phyloP scores from a whole-genome alignment of 2,329 filamentous ascomycete species.

The Mollisiaceae sp. region DNA sequence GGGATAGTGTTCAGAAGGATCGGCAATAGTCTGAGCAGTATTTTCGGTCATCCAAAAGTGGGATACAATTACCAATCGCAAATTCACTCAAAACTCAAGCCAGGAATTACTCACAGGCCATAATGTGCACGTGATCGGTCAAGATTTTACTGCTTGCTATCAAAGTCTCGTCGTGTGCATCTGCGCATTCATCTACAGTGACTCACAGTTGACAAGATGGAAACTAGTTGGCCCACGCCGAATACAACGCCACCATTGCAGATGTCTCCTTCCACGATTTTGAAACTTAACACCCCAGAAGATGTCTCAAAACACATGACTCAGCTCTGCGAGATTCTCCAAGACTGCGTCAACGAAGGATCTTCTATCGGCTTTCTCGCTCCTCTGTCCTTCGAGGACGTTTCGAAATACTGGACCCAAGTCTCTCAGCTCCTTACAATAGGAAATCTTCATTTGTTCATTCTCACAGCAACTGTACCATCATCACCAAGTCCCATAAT shows the following conservation, averaged over 20 bases:
- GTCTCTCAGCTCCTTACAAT: neutral
- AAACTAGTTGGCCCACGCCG: neutral
- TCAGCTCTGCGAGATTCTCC: conserved; percentile 13
- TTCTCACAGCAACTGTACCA: neutral
- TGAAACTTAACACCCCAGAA: neutral
- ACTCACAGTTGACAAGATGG: neutral
- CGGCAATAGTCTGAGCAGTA: no score
- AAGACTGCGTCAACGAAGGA: conserved; percentile 18
- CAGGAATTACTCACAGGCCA: neutral
- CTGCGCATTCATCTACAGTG: neutral
- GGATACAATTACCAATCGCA: neutral
- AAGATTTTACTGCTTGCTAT: no score
- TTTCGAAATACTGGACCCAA: conserved; percentile 10
- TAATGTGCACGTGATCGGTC: neutral
- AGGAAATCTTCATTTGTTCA: conserved; percentile 12
- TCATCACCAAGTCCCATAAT: neutral
- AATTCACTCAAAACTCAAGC: neutral
- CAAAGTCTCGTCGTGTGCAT: neutral
- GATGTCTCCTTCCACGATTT: neutral
- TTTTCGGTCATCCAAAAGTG: neutral
- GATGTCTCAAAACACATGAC: neutral
- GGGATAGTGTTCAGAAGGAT: neutral
- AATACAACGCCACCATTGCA: neutral
- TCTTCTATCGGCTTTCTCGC: conserved; percentile 20
- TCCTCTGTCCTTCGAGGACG: conserved; percentile 4